Base-by-base conservation (phyloP, 208 protist genomes). In the Trypanosoma conorhini region DNA sequence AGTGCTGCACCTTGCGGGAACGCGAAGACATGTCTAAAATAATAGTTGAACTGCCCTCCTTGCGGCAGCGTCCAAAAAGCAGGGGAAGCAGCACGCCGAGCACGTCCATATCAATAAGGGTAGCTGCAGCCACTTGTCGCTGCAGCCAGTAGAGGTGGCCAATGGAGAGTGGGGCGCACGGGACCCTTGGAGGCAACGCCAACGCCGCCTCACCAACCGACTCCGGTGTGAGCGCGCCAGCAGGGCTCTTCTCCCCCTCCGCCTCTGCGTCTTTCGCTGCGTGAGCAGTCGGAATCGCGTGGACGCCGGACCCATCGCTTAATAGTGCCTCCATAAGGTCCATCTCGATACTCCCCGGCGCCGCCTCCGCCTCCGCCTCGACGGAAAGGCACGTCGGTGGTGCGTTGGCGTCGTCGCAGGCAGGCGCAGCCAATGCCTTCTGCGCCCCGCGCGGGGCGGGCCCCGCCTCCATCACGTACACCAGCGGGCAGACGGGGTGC, bases 61-160 rank as follows among this genome's bases (percentile, higher is more conserved):
- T 35, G 17, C 50, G 8, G 38, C 30, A 30, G 5, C 60, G 3
- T 22, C 40, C 48, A 42, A 73, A n/a, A 0, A 65, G 3, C 24
- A 70, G 31, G 30, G 74, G 74, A 58, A 79, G 54, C 63, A 79
- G 67, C 19, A 78, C 61, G 1, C 80, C 81, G n/a, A 93, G 67
- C 13, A 70, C 33, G 62, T 93, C 84, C n/a, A 86, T 76, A 42
- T 78, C 73, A 31, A 85, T 56, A 21, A 93, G 65, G n/a, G 77
- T 65, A 50, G 77, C 76, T 8, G 81, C 72, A 24, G 87, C 86
- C 4, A 95, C 74, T 56, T 93, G 85, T 10, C 90, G 83, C 81
- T 95, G 90, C 59, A 95, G 76, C 88, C 90, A 95, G 56, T 91
- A 83, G 12, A 85, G 62, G 59, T 95, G 85, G 4, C 64, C 80